Evolutionary conservation across 2,329 filamentous ascomycete genomes (phyloP).

Genomic region (Xylaria sp.): DNA sequence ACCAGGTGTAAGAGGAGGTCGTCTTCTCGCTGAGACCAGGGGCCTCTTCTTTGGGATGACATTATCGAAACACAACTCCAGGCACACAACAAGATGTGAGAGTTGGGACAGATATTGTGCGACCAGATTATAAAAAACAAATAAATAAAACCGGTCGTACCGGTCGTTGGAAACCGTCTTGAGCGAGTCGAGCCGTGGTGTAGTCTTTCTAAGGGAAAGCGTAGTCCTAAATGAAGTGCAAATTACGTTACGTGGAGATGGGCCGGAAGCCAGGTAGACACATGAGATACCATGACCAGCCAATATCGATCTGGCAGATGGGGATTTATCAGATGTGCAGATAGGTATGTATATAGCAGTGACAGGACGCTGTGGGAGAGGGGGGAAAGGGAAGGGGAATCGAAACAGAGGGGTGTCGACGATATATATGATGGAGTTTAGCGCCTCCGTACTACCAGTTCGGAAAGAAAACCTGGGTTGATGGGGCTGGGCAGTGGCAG

Average conservation of each 20-base stretch:
- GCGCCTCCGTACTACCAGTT: background rate
- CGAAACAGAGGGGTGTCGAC: background rate
- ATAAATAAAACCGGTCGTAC: background rate
- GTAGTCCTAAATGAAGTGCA: background rate
- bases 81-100: conserved; percentile 8
- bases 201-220: background rate
- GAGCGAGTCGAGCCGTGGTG: background rate
- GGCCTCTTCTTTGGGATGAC: conserved; percentile 59
- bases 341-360: background rate
- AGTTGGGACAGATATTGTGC: too few species aligned
- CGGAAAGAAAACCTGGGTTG: background rate
- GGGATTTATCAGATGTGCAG: background rate
- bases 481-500: background rate
- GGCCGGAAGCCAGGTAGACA: background rate
- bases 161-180: background rate
- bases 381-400: background rate
- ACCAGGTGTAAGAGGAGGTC: conserved; percentile 71
- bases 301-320: background rate
- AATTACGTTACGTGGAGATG: background rate
- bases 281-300: background rate
- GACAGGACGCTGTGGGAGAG: background rate
- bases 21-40: conserved; percentile 83
- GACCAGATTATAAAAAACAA: too few species aligned
- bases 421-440: conserved; percentile 1
- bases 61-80: background rate